phyloP scores from a whole-genome alignment of 306 rosid genomes.

The Lotus japonicus region DNA sequence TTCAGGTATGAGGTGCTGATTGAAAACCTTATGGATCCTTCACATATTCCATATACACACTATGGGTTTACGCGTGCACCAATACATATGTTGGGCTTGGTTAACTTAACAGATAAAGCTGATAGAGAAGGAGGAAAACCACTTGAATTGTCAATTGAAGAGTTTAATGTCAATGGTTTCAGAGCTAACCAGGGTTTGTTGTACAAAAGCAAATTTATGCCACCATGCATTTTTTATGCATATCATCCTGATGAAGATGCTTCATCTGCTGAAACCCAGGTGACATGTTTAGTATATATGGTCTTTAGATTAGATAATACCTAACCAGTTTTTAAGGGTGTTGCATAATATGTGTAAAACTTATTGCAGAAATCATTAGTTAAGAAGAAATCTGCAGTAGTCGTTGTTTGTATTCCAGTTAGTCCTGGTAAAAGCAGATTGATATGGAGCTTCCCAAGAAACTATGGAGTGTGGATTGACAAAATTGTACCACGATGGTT shows the following conservation, averaged over 20 bases:
- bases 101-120: constrained; percentile 44
- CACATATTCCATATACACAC: constrained; percentile 85
- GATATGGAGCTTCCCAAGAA: constrained; percentile 86
- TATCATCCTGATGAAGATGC: constrained; percentile 32
- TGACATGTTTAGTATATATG: constrained; percentile 5
- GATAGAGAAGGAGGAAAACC: constrained; percentile 98
- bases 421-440: constrained; percentile 95
- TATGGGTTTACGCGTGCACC: constrained; percentile 51
- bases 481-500: constrained; percentile 85
- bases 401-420: constrained; percentile 75
- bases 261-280: constrained; percentile 51
- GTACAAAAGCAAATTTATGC: constrained; percentile 44
- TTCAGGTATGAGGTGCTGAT: constrained; percentile 84
- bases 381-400: constrained; percentile 31
- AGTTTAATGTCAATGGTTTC: constrained; percentile 63
- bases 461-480: constrained; percentile 64
- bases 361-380: constrained; percentile 43
- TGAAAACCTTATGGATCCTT: constrained; percentile 93
- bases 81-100: neutral
- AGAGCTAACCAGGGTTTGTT: constrained; percentile 40
- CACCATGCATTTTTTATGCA: constrained; percentile 70
- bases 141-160: constrained; percentile 45
- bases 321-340: neutral
- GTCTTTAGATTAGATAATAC: neutral
- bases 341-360: neutral